Base-by-base conservation (phyloP, 345 rosid species). In the Salix caprea region DNA sequence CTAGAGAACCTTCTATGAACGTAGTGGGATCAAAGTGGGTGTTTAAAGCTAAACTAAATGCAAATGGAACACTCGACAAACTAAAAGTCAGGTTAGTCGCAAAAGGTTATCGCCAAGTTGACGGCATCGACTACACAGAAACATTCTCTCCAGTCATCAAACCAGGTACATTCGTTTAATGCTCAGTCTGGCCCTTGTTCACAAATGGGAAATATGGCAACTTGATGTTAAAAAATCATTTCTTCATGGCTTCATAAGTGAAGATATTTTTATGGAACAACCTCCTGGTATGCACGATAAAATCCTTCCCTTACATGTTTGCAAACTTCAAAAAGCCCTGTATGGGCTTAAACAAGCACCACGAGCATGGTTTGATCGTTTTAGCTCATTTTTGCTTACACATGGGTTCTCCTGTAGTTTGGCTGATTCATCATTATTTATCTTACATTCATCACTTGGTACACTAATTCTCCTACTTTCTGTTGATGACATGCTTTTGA, bases 341-440 rank as follows among this genome's bases (percentile, higher is more conserved):
- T 54, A 54, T 18, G 61, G 23, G 1, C 61, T 54, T n/a, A 54
- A n/a, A 0, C 61, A 54, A 13, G 19, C 61, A 54, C 23, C 23
- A 1, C 6, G 23, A 15, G 23, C 19, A 0, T 54, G 19, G 61
- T 54, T 54, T 0, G 11, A 7, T 0, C 0, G 11, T 2, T 39
- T 39, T 39, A 39, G 11, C 42, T 1, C 42, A 0, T 7, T 39
- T 39, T 39, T 39, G 10, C 0, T 39, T 39, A 11, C 0, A 39
- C 10, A 39, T 0, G 11, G 2, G 1, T 39, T 39, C 0, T 39
- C 0, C 8, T 39, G 10, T 0, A 39, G 10, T 0, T 1, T 39
- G 42, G 42, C 42, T 39, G 11, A 39, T 1, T 11, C 11, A 0
- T 50, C 9, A 0, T 3, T 50, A 0, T 50, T 50, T 50, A 50